phyloP scores from a whole-genome alignment of 352 stramenopile species.

The Achlya hypogyna region DNA sequence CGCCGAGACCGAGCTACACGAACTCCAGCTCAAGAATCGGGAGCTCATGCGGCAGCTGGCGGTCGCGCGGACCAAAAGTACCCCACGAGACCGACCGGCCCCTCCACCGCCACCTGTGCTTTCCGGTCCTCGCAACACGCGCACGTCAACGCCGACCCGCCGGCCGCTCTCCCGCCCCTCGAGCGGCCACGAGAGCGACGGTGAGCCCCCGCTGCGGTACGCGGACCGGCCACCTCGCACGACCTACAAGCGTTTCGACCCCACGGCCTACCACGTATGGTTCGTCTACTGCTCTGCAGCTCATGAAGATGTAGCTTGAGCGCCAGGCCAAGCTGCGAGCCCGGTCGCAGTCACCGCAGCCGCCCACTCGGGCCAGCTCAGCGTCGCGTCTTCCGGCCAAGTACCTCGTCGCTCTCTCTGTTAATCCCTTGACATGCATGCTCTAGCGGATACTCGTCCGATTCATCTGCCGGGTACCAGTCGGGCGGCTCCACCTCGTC shows the following conservation, averaged over 20 bases:
- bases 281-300: neutral
- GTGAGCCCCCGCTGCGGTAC: neutral
- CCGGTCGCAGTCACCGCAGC: slow-evolving; percentile 9
- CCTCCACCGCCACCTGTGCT: neutral
- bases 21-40: slow-evolving; percentile 63
- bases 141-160: neutral
- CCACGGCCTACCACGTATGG: slow-evolving; percentile 57
- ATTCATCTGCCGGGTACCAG: slow-evolving; percentile 38
- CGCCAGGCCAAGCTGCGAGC: slow-evolving; percentile 31
- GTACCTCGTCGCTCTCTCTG: neutral
- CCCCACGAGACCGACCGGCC: neutral
- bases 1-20: slow-evolving; percentile 36
- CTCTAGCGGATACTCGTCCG: slow-evolving; percentile 19
- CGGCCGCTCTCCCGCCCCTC: neutral
- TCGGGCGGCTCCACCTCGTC: slow-evolving; percentile 50
- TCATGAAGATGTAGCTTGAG: slow-evolving; percentile 26
- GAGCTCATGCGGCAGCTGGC: slow-evolving; percentile 64
- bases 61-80: slow-evolving; percentile 39
- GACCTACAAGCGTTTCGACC: slow-evolving; percentile 61
- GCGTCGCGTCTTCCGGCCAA: neutral
- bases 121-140: too few species aligned
- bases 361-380: neutral
- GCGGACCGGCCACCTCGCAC: neutral
- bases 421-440: too few species aligned
- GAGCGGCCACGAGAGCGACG: neutral